Conservation (phyloP, 192 early-diverging fungal genomes). For the Gryganskiella cystojenkinii region DNA sequence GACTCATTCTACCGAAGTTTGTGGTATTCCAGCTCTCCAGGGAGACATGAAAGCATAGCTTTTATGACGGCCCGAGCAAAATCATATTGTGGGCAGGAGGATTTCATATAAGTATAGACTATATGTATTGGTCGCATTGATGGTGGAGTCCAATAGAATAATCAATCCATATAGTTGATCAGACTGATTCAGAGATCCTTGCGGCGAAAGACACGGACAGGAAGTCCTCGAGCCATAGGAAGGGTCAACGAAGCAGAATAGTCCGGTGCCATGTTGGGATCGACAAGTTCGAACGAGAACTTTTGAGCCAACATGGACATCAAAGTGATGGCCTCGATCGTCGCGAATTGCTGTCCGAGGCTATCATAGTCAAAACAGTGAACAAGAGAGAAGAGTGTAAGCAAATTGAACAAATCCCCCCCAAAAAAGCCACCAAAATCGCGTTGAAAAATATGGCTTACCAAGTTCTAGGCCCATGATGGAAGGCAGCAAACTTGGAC, state of each 20-base stretch:
- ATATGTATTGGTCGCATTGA: too few species aligned
- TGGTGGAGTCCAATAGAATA: too few species aligned
- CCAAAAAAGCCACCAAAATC: background rate
- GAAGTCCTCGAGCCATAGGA: conserved; percentile 40
- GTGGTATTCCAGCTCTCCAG: too few species aligned
- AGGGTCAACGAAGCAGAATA: conserved; percentile 39
- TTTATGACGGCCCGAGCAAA: too few species aligned
- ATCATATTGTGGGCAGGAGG: too few species aligned
- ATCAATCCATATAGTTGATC: too few species aligned
- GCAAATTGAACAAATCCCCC: background rate
- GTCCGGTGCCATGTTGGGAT: conserved; percentile 20
- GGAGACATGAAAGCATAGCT: too few species aligned
- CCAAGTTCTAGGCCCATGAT: conserved; percentile 63
- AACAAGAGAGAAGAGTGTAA: conserved; percentile 1
- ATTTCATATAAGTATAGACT: too few species aligned
- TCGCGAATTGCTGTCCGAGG: conserved; percentile 56
- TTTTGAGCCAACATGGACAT: conserved; percentile 36
- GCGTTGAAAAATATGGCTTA: conserved; percentile 3
- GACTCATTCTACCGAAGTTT: too few species aligned
- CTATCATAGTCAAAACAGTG: conserved; percentile 2
- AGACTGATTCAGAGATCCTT: background rate
- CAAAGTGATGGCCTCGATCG: conserved; percentile 49
- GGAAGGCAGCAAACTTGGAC: conserved; percentile 65
- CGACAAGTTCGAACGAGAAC: conserved; percentile 50
- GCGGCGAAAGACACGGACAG: conserved; percentile 35